A percentile compares a stretch with the other conserved stretches of the same genome.
Evolutionary conservation across 2,329 filamentous ascomycete species (phyloP).

Genomic region (Penicillium paneum): DNA sequence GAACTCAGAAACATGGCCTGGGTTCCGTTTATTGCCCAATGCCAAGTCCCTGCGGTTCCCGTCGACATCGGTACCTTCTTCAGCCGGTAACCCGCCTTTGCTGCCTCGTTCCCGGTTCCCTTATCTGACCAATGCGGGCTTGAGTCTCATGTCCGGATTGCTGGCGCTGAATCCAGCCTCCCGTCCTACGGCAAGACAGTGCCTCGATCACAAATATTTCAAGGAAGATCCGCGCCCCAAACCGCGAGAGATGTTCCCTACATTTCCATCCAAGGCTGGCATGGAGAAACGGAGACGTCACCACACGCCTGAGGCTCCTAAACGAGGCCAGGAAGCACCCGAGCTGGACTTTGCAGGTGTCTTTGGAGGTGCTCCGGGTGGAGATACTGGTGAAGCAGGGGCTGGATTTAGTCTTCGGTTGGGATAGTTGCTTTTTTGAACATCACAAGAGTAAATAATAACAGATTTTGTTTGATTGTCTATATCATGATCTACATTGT

Average conservation of each 20-base stretch:
- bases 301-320: conserved; percentile 79
- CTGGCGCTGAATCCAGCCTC: conserved; percentile 70
- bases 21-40: conserved; percentile 82
- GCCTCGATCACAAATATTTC: conserved; percentile 82
- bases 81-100: conserved; percentile 38
- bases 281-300: conserved; percentile 74
- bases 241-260: conserved; percentile 88
- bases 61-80: conserved; percentile 35
- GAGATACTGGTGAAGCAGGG: conserved; percentile 62
- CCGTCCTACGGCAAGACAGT: conserved; percentile 68
- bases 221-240: conserved; percentile 85
- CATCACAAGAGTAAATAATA: background rate
- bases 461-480: background rate
- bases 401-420: conserved; percentile 60
- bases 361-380: conserved; percentile 63
- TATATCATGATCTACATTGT: background rate
- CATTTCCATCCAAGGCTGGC: conserved; percentile 91
- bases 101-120: conserved; percentile 76
- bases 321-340: conserved; percentile 67
- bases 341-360: conserved; percentile 66
- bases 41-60: conserved; percentile 74
- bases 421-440: conserved; percentile 30
- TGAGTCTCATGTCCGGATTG: conserved; percentile 64
- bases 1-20: conserved; percentile 77
- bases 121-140: conserved; percentile 72